A percentile compares a stretch with the other conserved stretches of the same genome.
Conservation (phyloP, 225 moss, liverwort and hornwort species). For the Thuidium tamariscinum region DNA sequence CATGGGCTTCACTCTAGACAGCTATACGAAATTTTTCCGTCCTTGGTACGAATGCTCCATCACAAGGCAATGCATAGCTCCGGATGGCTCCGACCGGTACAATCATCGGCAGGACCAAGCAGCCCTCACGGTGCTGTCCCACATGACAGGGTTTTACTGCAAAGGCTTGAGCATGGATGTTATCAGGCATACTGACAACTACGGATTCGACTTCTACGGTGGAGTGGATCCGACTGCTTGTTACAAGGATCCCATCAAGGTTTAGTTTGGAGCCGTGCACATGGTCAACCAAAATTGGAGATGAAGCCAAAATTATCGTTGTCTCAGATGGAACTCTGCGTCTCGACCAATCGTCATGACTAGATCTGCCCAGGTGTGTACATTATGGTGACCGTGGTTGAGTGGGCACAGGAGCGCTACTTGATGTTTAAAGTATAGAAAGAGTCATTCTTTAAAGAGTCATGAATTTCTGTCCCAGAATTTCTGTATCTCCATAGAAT, state of each 20-base stretch:
- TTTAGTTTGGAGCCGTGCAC: background rate
- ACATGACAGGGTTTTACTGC: constrained; percentile 13
- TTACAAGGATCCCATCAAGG: constrained; percentile 18
- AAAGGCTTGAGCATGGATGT: constrained; percentile 17
- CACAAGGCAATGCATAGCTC: constrained; percentile 56
- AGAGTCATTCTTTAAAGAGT: background rate
- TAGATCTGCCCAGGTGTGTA: background rate
- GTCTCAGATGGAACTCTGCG: background rate
- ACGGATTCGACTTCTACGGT: constrained; percentile 13
- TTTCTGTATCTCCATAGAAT: background rate
- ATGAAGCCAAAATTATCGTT: background rate
- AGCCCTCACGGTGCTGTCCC: constrained; percentile 36
- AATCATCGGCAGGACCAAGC: constrained; percentile 75
- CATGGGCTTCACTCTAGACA: constrained; percentile 39
- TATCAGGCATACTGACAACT: constrained; percentile 35
- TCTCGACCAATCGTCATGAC: background rate
- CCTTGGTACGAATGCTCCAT: constrained; percentile 63
- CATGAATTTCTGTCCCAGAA: background rate
- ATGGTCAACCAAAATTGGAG: background rate
- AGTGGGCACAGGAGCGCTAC: background rate
- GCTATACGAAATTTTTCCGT: constrained; percentile 21
- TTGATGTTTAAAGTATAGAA: background rate
- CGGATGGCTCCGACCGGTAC: constrained; percentile 41
- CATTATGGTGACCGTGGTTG: background rate
- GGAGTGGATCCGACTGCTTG: constrained; percentile 30